Evolutionary conservation across 2,329 filamentous ascomycete genomes (phyloP).

Genomic region (Nemania abortiva): DNA sequence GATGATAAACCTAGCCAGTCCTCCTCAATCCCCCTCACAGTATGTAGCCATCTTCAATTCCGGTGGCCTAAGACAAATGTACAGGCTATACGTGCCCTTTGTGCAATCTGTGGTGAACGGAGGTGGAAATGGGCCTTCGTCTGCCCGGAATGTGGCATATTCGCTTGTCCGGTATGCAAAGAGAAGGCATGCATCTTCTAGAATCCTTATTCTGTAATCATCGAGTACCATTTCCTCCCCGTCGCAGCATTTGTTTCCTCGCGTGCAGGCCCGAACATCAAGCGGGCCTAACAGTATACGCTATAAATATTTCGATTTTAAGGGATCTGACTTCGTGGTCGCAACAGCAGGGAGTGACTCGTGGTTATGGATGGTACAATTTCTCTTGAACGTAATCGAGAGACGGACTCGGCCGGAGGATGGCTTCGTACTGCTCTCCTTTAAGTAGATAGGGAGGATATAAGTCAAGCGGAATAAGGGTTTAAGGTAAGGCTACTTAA

Average conservation of each 20-base stretch:
- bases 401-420: too few species aligned
- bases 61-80: conserved; percentile 1
- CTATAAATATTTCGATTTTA: too few species aligned
- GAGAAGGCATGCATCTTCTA: background rate
- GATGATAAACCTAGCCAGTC: background rate
- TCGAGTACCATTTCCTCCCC: too few species aligned
- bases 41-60: background rate
- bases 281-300: too few species aligned
- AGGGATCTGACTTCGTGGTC: too few species aligned
- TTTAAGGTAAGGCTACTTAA: background rate
- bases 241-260: too few species aligned
- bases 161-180: background rate
- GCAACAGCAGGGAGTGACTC: too few species aligned
- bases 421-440: too few species aligned
- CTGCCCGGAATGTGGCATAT: background rate
- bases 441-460: too few species aligned
- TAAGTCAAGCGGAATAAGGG: background rate
- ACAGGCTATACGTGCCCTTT: background rate
- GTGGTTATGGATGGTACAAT: too few species aligned
- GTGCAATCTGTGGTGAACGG: background rate
- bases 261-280: too few species aligned
- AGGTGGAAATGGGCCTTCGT: background rate
- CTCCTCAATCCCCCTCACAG: background rate
- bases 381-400: too few species aligned
- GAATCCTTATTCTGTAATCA: background rate